Evolutionary conservation across 176 grass and related monocot genomes (phyloP).

Genomic region (Avena eriantha): DNA sequence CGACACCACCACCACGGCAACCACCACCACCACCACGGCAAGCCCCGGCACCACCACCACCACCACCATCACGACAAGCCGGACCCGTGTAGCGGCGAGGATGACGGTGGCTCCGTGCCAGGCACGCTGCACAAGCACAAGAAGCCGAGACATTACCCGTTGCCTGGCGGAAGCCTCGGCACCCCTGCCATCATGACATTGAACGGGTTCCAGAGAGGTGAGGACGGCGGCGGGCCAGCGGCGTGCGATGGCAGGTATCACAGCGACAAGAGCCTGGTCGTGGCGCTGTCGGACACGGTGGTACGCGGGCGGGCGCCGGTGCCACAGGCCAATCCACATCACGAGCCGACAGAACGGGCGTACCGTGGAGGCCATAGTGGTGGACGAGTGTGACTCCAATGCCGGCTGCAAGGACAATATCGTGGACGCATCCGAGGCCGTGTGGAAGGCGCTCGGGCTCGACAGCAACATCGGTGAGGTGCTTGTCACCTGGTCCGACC

Average conservation of each 20-base stretch:
- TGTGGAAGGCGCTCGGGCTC: slow-evolving; percentile 37
- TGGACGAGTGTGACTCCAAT: slow-evolving; percentile 43
- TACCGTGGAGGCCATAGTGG: slow-evolving; percentile 35
- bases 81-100: neutral
- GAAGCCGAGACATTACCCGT: neutral
- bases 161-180: neutral
- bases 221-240: slow-evolving; percentile 37
- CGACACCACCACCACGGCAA: neutral
- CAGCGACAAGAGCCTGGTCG: slow-evolving; percentile 44
- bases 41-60: too few relatives aligned
- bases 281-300: slow-evolving; percentile 45
- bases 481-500: too few relatives aligned
- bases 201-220: slow-evolving; percentile 40
- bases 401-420: slow-evolving; percentile 35
- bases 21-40: too few relatives aligned
- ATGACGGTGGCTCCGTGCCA: neutral
- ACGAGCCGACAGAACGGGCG: neutral
- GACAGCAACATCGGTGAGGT: too few relatives aligned
- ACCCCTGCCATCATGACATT: slow-evolving; percentile 42
- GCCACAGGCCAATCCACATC: slow-evolving; percentile 45
- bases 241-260: slow-evolving; percentile 49
- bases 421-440: slow-evolving; percentile 50
- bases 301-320: slow-evolving; percentile 31
- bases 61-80: neutral
- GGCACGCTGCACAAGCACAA: neutral